A percentile compares a stretch with the other conserved stretches of the same genome.
Evolutionary conservation across 768 basidiomycete genomes (phyloP).

Genomic region (Leucosporidium creatinivorum): DNA sequence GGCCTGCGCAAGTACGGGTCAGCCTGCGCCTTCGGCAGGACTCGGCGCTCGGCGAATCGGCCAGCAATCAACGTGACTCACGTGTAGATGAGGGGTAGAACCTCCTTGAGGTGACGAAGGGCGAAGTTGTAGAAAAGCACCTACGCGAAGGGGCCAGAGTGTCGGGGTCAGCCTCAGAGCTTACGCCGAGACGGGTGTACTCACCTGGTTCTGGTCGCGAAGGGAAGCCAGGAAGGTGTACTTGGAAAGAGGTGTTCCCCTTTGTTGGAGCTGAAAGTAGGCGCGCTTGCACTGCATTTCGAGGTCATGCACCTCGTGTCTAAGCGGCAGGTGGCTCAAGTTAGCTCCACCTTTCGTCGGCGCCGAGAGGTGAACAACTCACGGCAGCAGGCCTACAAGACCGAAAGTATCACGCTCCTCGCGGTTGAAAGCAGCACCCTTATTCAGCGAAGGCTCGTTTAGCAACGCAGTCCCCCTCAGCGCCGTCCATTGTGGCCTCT

Average conservation of each 20-base stretch:
- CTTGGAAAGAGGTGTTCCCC: background rate
- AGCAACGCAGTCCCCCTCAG: conserved; percentile 20
- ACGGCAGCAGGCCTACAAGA: conserved; percentile 44
- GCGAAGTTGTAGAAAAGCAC: conserved; percentile 69
- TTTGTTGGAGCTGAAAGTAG: conserved; percentile 42
- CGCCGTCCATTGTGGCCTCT: conserved; percentile 30
- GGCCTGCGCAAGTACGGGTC: background rate
- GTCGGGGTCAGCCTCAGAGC: too few species aligned
- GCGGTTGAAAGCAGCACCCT: conserved; percentile 65
- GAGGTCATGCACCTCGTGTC: background rate
- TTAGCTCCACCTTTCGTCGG: conserved; percentile 17
- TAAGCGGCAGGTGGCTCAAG: conserved; percentile 7
- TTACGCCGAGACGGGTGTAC: too few species aligned
- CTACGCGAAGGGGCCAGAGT: conserved; percentile 38
- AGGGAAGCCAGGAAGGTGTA: conserved; percentile 41
- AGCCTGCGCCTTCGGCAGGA: background rate
- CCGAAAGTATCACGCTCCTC: conserved; percentile 66
- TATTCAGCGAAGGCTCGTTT: conserved; percentile 37
- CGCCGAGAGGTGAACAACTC: conserved; percentile 38
- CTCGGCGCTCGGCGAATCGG: conserved; percentile 57
- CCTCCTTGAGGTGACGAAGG: conserved; percentile 53
- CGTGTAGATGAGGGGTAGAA: conserved; percentile 44
- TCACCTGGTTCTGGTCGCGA: conserved; percentile 60
- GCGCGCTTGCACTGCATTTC: conserved; percentile 59
- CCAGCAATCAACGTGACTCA: conserved; percentile 33